These are phyloP conservation scores for Crotalaria pallida DNA, from an alignment of 306 rosid species.

Conservation along the genomic window DNA sequence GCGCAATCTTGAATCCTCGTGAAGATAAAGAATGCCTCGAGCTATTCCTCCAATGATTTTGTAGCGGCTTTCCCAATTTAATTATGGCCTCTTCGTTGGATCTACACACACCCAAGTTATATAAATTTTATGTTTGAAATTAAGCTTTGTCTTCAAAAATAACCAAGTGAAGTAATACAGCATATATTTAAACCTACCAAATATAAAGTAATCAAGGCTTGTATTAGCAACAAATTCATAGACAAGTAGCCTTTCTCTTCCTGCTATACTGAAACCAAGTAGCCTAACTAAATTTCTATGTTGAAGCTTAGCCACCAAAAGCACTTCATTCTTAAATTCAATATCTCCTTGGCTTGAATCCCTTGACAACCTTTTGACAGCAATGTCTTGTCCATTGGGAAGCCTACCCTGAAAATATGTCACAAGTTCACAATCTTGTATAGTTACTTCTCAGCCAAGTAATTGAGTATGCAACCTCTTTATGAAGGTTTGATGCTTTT, in stretches of 20 bases:
- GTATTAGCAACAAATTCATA: constrained; percentile 35
- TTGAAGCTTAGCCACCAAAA: background rate
- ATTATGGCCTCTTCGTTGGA: background rate
- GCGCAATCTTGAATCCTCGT: constrained; percentile 13
- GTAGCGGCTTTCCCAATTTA: constrained; percentile 14
- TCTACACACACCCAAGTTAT: background rate
- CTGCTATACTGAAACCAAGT: background rate
- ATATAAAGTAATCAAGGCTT: constrained; percentile 35
- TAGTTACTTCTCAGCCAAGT: background rate
- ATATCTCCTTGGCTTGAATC: constrained; percentile 16
- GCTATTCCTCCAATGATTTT: constrained; percentile 18
- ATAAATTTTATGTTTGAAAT: background rate
- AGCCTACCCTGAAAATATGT: constrained; percentile 19
- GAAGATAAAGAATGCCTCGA: constrained; percentile 20
- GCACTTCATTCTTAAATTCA: constrained; percentile 3
- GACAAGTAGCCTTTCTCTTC: background rate
- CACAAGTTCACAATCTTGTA: background rate
- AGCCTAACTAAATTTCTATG: background rate
- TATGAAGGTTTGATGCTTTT: too few species aligned
- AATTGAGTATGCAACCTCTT: background rate
- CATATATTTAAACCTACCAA: constrained; percentile 25
- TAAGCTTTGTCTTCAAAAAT: background rate
- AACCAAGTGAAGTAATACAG: background rate
- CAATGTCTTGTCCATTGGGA: constrained; percentile 12
- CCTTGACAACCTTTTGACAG: constrained; percentile 17